Base-by-base conservation (phyloP, 805 yeast species). In the Yamadazyma nakazawae region DNA sequence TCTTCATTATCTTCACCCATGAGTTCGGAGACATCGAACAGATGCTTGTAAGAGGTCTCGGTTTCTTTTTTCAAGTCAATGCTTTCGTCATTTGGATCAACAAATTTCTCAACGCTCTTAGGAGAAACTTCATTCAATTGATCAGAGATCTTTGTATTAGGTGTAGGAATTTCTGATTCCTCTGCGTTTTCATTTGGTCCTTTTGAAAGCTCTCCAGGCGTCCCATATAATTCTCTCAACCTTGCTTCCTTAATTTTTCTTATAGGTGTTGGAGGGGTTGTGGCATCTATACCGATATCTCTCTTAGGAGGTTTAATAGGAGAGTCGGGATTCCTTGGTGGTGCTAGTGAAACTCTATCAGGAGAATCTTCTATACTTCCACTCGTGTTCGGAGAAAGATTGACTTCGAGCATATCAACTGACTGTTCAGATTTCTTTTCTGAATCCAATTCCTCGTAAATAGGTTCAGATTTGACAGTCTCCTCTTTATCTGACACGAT, bases 201-300 rank as follows among this genome's bases (percentile, higher is more conserved):
- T 21, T 21, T 35, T 28, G 25, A 11, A 10, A 28, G 35, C 5
- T 40, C 34, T 9, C 37, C 9, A 8, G 45, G 38, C 12, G 47
- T 17, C 3, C 28, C 42, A 30, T 38, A 47, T 26, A 37, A 34
- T 19, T 42, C 41, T 30, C 42, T 43, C 37, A 37, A 45, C 16
- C 38, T 50, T 13, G 45, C 46, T 41, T 51, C 50, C 34, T 34
- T 51, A 2, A 47, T 47, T 24, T 40, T 13, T 16, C 45, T 46
- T 14, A 51, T 36, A 18, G 52, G 52, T 5, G 55, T 52, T 4
- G 60, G 60, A 10, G 58, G 58, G 2, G 37, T 37, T 10, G 60
- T 57, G 1, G 61, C 61, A 51, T 57, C 61, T 24, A 57, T 45
- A 11, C 51, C 61, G 13, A 48, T 44, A 34, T 43, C 49, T 11